Base-by-base conservation (phyloP, 306 rosid species). In the Canavalia gladiata region DNA sequence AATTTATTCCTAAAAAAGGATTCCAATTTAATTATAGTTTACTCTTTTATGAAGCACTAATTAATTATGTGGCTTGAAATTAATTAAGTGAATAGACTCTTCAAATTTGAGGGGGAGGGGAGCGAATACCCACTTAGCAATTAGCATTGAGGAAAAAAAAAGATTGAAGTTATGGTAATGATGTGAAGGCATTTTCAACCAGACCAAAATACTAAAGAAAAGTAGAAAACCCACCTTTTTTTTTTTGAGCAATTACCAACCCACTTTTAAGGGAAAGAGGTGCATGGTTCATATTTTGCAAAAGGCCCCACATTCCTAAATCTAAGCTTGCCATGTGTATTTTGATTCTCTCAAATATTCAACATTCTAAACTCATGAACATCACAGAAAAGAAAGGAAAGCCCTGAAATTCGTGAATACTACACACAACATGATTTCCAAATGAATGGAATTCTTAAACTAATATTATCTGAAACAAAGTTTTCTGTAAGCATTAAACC, bases 181-280 rank as follows among this genome's bases (percentile, higher is more conserved):
- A 74, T 11, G 45, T 42, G 57, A n/a, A 8, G 2, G 18, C n/a
- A 41, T 25, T 29, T 10, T 31, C 56, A 42, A 47, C 42, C 4
- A 11, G 55, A 57, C 13, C 56, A 31, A 41, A n/a, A 72, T 34
- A 75, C 1, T 30, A 1, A 3, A 79, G n/a, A n/a, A 13, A 64
- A 41, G 31, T 67, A 12, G 25, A 67, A 51, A 55, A 71, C 62
- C 49, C 12, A 72, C 63, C 18, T 33, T 49, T 57, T 35, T 39
- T 39, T 72, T 75, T 43, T 11, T 4, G 3, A 5, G 12, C 55
- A 57, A 4, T 10, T 41, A 34, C 18, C 29, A 12, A 76, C 58
- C 73, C 33, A 6, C 68, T 65, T 81, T 64, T 64, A 11, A 62
- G 41, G 8, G 31, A 65, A 54, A 65, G 54, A 31, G 84, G 7